Evolutionary conservation across 1,284 basidiomycete species (phyloP).

Genomic region (Kwoniella shivajii): DNA sequence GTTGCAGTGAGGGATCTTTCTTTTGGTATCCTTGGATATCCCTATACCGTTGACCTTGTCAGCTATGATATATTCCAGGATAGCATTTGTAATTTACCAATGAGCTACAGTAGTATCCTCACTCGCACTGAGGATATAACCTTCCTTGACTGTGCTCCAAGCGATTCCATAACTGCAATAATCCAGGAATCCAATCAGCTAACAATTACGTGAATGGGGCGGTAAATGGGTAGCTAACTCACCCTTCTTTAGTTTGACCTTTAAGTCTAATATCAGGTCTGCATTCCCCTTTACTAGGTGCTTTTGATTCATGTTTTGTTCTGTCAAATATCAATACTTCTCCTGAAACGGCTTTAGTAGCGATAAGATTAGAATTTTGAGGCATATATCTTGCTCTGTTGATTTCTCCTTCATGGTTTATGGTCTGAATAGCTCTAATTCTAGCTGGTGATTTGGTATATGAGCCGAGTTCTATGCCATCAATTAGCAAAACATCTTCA

Average conservation of each 20-base stretch:
- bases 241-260: conserved; percentile 94
- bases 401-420: conserved; percentile 95
- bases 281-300: conserved; percentile 78
- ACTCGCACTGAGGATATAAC: conserved; percentile 87
- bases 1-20: conserved; percentile 73
- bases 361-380: conserved; percentile 95
- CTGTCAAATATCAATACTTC: conserved; percentile 94
- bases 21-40: conserved; percentile 90
- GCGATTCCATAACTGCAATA: conserved; percentile 78
- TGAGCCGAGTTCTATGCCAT: conserved; percentile 72
- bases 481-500: not conserved
- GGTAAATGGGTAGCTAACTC: conserved; percentile 37
- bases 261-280: conserved; percentile 88
- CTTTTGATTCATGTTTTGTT: conserved; percentile 94
- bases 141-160: conserved; percentile 82
- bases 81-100: conserved; percentile 63
- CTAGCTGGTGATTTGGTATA: conserved; percentile 75
- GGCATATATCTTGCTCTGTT: conserved; percentile 99
- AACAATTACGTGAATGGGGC: not conserved
- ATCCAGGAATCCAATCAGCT: conserved; percentile 5
- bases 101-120: conserved; percentile 96
- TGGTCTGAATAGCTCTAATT: conserved; percentile 87
- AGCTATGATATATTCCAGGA: not conserved
- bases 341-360: conserved; percentile 88
- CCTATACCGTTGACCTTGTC: conserved; percentile 59